These are phyloP conservation scores for Hypoxylon sp. DNA, from an alignment of 2,329 filamentous ascomycete genomes.

Conservation along the genomic window DNA sequence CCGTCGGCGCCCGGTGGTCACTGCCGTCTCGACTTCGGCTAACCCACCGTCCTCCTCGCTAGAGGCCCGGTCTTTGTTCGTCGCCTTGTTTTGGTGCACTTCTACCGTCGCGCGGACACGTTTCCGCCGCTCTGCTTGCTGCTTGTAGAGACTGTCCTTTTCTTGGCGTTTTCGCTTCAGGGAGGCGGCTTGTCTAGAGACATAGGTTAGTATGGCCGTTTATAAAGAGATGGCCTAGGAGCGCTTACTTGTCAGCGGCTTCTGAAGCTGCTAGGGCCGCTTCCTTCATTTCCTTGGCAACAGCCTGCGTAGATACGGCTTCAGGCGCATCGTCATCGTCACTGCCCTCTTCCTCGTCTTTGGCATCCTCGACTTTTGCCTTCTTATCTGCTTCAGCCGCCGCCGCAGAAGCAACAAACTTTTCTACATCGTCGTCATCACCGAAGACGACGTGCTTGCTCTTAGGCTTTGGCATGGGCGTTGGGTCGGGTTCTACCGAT, in stretches of 20 bases:
- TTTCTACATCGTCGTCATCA: constrained; percentile 54
- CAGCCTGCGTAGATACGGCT: constrained; percentile 68
- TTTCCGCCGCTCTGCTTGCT: constrained; percentile 68
- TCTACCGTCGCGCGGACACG: constrained; percentile 41
- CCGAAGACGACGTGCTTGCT: constrained; percentile 54
- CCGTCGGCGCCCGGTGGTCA: constrained; percentile 48
- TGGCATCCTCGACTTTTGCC: constrained; percentile 7
- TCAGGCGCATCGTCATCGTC: constrained; percentile 71
- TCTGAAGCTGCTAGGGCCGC: constrained; percentile 64
- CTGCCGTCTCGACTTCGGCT: constrained; percentile 43
- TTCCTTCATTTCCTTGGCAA: constrained; percentile 63
- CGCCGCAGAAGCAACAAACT: constrained; percentile 51
- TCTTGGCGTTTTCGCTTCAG: constrained; percentile 70
- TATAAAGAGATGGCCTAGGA: neutral
- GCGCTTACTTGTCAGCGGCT: constrained; percentile 66
- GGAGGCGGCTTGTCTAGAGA: constrained; percentile 63
- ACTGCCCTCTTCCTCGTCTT: constrained; percentile 57
- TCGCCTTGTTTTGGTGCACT: constrained; percentile 30
- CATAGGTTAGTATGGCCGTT: constrained; percentile 16
- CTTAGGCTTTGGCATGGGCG: constrained; percentile 47
- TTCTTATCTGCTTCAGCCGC: constrained; percentile 31
- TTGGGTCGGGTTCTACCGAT: constrained; percentile 39
- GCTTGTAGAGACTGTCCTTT: constrained; percentile 67
- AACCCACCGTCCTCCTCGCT: constrained; percentile 46
- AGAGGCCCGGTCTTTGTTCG: constrained; percentile 37